Percentiles rank a stretch among this genome's conserved stretches.
Evolutionary conservation across 345 rosid species (phyloP).

Genomic region (Hibiscus syriacus): DNA sequence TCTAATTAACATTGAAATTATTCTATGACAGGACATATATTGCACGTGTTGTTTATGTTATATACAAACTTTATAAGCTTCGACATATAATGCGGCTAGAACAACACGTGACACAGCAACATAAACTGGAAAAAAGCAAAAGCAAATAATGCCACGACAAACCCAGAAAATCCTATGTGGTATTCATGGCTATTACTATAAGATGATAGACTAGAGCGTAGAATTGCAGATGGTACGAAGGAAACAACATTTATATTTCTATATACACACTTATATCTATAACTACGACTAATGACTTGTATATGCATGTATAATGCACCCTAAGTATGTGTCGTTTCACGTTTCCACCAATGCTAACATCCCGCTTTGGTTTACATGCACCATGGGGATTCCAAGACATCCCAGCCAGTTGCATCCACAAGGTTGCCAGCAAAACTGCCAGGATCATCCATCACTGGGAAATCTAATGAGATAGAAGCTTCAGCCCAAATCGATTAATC

Average conservation of each 20-base stretch:
- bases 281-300: background rate
- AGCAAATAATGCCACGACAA: background rate
- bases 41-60: too few relatives aligned
- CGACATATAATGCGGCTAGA: background rate
- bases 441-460: conserved; percentile 45
- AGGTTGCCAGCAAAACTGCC: conserved; percentile 31
- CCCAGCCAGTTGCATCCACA: conserved; percentile 46
- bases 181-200: background rate
- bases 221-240: background rate
- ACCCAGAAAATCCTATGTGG: conserved; percentile 1
- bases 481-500: conserved; percentile 87
- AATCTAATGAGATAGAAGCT: conserved; percentile 89
- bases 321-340: background rate
- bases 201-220: background rate
- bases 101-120: background rate
- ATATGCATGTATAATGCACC: too few relatives aligned
- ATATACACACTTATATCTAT: conserved; percentile 4
- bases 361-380: conserved; percentile 26
- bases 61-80: background rate
- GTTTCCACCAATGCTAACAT: background rate
- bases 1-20: background rate
- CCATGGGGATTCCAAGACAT: conserved; percentile 53
- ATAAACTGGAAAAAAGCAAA: background rate
- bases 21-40: too few relatives aligned
- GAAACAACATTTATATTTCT: background rate